These are phyloP conservation scores for Hemileia vastatrix DNA, from an alignment of 1,284 basidiomycete species.

Conservation along the genomic window DNA sequence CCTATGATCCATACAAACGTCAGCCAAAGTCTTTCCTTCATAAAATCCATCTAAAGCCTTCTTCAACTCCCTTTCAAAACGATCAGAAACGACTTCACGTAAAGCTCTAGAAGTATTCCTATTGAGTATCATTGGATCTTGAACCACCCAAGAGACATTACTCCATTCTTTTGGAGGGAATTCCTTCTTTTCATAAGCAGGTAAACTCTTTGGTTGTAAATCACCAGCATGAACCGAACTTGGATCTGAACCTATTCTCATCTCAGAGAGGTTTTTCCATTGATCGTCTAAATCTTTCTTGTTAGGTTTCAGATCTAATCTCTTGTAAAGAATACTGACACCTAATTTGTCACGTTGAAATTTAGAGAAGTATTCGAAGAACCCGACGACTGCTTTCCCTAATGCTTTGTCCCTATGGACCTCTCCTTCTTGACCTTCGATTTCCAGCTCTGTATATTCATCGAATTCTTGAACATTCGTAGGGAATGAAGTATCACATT, in stretches of 20 bases:
- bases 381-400: not conserved
- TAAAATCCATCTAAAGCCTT: no score
- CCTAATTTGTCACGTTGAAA: not conserved
- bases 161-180: constrained; percentile 23
- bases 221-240: no score
- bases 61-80: not conserved
- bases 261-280: not conserved
- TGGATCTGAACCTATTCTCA: no score
- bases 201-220: no score
- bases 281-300: not conserved
- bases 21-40: no score
- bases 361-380: constrained; percentile 1
- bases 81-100: not conserved
- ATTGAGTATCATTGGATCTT: constrained; percentile 37
- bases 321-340: not conserved
- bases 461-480: not conserved
- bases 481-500: not conserved
- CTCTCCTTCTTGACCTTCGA: not conserved
- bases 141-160: constrained; percentile 28
- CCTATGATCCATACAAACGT: no score
- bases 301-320: not conserved
- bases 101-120: constrained; percentile 28
- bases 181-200: not conserved
- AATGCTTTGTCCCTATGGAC: not conserved
- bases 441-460: not conserved